A percentile compares a stretch with the other conserved stretches of the same genome.
These are phyloP conservation scores for Lathyrus oleraceus DNA, from an alignment of 306 rosid species.

Conservation along the genomic window DNA sequence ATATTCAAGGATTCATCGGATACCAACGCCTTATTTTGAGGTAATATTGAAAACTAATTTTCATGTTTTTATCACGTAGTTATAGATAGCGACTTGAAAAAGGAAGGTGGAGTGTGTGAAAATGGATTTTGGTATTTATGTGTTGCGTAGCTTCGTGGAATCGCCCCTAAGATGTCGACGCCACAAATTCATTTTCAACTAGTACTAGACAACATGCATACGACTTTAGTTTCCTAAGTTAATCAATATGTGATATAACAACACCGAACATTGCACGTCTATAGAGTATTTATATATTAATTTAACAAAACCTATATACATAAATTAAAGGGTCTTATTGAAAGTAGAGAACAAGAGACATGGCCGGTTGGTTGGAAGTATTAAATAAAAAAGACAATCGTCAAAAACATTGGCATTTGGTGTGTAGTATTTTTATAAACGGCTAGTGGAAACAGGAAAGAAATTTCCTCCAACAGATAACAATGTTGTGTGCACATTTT, in stretches of 20 bases:
- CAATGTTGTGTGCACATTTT: background rate
- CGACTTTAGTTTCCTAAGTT: background rate
- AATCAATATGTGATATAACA: too few species aligned
- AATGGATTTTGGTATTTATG: constrained; percentile 14
- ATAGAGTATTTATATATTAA: too few species aligned
- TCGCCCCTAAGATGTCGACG: background rate
- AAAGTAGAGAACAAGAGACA: background rate
- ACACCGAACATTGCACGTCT: too few species aligned
- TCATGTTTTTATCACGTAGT: too few species aligned
- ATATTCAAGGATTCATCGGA: constrained; percentile 60
- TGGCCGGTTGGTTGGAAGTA: constrained; percentile 15
- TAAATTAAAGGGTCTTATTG: background rate
- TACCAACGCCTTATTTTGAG: constrained; percentile 68
- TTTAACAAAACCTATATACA: too few species aligned
- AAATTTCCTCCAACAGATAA: constrained; percentile 30
- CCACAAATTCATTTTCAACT: background rate
- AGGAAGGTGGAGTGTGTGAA: background rate
- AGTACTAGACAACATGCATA: background rate
- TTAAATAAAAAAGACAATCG: background rate
- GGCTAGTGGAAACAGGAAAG: constrained; percentile 22
- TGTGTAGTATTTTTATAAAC: background rate
- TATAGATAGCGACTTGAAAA: too few species aligned
- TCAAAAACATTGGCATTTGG: constrained; percentile 10
- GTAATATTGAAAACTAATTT: constrained; percentile 36
- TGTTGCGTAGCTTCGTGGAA: constrained; percentile 34